Conservation (phyloP, 169 alveolate species). For the Cryptosporidium canis region DNA sequence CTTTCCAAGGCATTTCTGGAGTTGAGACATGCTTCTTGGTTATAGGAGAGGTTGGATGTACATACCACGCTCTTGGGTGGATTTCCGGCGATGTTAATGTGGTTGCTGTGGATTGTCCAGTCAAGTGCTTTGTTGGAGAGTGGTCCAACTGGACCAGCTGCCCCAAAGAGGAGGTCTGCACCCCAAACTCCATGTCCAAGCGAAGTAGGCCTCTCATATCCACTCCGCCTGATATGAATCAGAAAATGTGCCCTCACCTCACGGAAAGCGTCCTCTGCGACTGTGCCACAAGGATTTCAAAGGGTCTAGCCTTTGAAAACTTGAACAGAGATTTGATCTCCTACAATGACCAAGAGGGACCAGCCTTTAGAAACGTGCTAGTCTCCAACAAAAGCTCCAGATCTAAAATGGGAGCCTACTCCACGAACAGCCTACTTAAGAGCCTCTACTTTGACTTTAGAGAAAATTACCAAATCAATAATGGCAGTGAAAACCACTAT, state of each 20-base stretch:
- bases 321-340: neutral
- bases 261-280: constrained; percentile 50
- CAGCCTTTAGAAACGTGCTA: neutral
- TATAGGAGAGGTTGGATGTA: constrained; percentile 71
- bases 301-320: neutral
- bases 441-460: constrained; percentile 14
- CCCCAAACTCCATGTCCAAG: constrained; percentile 47
- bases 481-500: neutral
- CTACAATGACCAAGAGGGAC: neutral
- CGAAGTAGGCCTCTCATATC: constrained; percentile 68
- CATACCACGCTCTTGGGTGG: constrained; percentile 71
- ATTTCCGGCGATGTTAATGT: constrained; percentile 66
- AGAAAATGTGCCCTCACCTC: constrained; percentile 42
- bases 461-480: constrained; percentile 9
- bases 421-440: neutral
- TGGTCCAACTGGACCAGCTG: constrained; percentile 61
- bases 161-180: constrained; percentile 30
- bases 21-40: constrained; percentile 56
- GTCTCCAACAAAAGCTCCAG: neutral
- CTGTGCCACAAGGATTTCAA: constrained; percentile 1
- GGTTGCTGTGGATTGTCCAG: constrained; percentile 70
- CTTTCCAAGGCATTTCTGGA: constrained; percentile 69
- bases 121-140: constrained; percentile 66
- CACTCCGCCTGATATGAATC: constrained; percentile 74
- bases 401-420: constrained; percentile 12